Evolutionary conservation across 306 rosid genomes (phyloP).

Genomic region (Pyrus bretschneideri): DNA sequence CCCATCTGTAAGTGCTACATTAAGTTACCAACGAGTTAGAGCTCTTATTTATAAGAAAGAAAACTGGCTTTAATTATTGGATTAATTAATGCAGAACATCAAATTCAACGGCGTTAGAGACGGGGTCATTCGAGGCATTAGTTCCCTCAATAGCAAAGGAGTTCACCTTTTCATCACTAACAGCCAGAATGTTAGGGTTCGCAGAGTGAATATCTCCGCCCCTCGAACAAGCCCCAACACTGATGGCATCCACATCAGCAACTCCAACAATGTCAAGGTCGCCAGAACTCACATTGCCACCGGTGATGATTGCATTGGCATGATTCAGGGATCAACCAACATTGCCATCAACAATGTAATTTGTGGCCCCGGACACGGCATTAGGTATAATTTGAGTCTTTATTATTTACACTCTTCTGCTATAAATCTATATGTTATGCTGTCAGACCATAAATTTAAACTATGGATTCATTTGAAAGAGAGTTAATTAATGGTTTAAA

Average conservation of each 20-base stretch:
- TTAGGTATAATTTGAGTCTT: conserved; percentile 16
- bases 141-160: conserved; percentile 38
- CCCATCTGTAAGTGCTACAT: conserved; percentile 47
- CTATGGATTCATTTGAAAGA: not conserved
- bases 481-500: not conserved
- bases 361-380: conserved; percentile 44
- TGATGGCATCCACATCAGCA: conserved; percentile 46
- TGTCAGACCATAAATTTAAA: not conserved
- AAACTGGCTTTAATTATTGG: not conserved
- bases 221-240: conserved; percentile 46
- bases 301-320: conserved; percentile 45
- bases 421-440: not conserved
- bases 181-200: conserved; percentile 21
- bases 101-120: conserved; percentile 19
- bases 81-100: conserved; percentile 21
- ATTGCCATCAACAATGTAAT: conserved; percentile 20
- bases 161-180: conserved; percentile 39
- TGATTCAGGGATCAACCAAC: conserved; percentile 33
- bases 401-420: not conserved
- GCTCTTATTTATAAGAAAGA: not conserved
- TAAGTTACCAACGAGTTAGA: not conserved
- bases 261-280: conserved; percentile 33
- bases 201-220: conserved; percentile 19
- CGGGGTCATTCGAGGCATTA: conserved; percentile 29
- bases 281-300: conserved; percentile 30